A percentile compares a stretch with the other conserved stretches of the same genome.
These are phyloP conservation scores for Malassezia slooffiae DNA, from an alignment of 1,284 basidiomycete genomes.

Conservation along the genomic window DNA sequence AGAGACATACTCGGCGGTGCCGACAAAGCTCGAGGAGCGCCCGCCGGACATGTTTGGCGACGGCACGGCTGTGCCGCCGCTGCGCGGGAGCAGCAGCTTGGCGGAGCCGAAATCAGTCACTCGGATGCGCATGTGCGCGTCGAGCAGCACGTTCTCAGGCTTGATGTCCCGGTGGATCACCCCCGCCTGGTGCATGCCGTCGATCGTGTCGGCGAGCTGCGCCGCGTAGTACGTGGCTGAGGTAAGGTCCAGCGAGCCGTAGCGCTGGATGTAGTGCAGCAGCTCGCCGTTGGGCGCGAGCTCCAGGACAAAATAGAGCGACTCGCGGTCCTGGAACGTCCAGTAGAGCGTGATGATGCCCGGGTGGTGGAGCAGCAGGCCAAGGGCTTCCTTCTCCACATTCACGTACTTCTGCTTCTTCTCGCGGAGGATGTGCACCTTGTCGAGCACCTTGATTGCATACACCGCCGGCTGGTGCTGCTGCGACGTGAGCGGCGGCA, in stretches of 20 bases:
- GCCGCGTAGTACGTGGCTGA: constrained; percentile 35
- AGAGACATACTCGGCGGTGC: constrained; percentile 88
- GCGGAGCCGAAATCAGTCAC: constrained; percentile 45
- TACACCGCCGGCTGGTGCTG: constrained; percentile 23
- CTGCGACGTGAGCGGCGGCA: not conserved
- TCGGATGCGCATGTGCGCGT: constrained; percentile 28
- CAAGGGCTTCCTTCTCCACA: constrained; percentile 44
- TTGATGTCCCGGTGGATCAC: constrained; percentile 40
- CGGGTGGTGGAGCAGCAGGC: constrained; percentile 34
- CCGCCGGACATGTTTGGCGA: not conserved
- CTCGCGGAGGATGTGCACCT: constrained; percentile 45
- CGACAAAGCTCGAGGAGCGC: constrained; percentile 63
- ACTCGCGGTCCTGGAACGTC: constrained; percentile 45
- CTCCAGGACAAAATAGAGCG: constrained; percentile 43
- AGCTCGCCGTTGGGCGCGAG: constrained; percentile 43
- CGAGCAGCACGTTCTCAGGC: constrained; percentile 43
- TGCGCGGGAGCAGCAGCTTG: constrained; percentile 19
- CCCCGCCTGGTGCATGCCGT: constrained; percentile 36
- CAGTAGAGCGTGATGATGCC: constrained; percentile 42
- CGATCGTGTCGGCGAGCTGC: constrained; percentile 36
- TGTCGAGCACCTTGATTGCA: constrained; percentile 44
- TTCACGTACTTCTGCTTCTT: constrained; percentile 45
- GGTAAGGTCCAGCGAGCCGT: constrained; percentile 30
- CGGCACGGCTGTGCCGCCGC: not conserved
- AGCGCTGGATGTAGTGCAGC: constrained; percentile 31